A percentile compares a stretch with the other conserved stretches of the same genome.
phyloP scores from a whole-genome alignment of 768 basidiomycete genomes.

The Pulveroboletus sp. region DNA sequence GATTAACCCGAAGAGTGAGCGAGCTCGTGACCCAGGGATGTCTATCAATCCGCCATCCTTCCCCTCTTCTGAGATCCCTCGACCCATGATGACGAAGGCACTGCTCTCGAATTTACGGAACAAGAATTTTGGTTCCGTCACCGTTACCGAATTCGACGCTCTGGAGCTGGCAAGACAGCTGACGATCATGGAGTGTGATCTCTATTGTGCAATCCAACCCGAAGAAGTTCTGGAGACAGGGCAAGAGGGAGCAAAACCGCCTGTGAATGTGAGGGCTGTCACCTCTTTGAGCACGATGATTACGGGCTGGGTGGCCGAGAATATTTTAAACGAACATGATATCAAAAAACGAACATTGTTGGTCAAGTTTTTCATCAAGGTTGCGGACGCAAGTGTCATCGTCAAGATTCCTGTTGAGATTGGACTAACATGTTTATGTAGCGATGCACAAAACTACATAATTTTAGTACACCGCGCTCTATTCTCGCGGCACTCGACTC shows the following conservation, averaged over 20 bases:
- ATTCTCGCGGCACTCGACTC: conserved; percentile 94
- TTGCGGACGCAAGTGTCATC: conserved; percentile 68
- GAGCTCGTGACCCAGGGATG: conserved; percentile 72
- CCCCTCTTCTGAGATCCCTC: conserved; percentile 65
- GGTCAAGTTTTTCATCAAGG: conserved; percentile 91
- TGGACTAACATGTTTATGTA: conserved; percentile 30
- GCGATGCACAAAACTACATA: conserved; percentile 80
- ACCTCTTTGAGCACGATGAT: conserved; percentile 86
- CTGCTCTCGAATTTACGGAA: conserved; percentile 64
- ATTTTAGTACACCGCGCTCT: conserved; percentile 90
- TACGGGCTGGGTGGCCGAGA: conserved; percentile 95
- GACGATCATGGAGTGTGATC: conserved; percentile 86
- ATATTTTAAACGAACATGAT: conserved; percentile 86
- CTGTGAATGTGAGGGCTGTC: conserved; percentile 75
- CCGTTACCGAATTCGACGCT: conserved; percentile 87
- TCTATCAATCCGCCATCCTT: conserved; percentile 58
- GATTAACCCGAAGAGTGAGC: conserved; percentile 55
- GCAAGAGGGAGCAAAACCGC: conserved; percentile 59
- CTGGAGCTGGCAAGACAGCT: conserved; percentile 91
- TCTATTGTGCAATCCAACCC: conserved; percentile 82
- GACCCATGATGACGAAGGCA: conserved; percentile 80
- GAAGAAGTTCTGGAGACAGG: conserved; percentile 87
- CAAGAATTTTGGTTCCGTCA: conserved; percentile 56
- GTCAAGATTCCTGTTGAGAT: conserved; percentile 5
- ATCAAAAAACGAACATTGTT: conserved; percentile 73